Evolutionary conservation across 2,329 filamentous ascomycete genomes (phyloP).

Genomic region (Beauveria varroae): DNA sequence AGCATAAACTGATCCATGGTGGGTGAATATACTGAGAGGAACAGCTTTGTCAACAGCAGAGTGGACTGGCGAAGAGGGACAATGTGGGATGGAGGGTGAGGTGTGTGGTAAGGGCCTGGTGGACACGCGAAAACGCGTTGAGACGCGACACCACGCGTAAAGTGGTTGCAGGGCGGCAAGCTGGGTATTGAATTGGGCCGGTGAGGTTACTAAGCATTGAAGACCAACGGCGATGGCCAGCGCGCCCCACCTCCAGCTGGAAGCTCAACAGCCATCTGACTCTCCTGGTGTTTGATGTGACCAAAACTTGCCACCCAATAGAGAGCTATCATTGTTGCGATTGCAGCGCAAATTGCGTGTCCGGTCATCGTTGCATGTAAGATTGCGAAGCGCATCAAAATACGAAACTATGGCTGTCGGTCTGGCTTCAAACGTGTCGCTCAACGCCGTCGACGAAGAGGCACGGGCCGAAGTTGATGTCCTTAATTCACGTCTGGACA

Average conservation of each 20-base stretch:
- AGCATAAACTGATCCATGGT: slow-evolving; percentile 68
- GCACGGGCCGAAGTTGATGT: slow-evolving; percentile 63
- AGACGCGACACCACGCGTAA: slow-evolving; percentile 17
- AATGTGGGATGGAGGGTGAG: slow-evolving; percentile 8
- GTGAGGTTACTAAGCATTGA: slow-evolving; percentile 4
- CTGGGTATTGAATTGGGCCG: background rate
- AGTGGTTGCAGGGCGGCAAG: slow-evolving; percentile 14
- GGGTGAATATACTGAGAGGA: slow-evolving; percentile 11
- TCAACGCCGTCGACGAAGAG: slow-evolving; percentile 54
- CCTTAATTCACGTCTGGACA: slow-evolving; percentile 69
- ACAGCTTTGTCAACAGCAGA: slow-evolving; percentile 8
- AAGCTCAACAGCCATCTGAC: background rate
- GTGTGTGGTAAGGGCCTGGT: slow-evolving; percentile 1
- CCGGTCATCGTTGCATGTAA: background rate
- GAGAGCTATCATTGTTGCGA: background rate
- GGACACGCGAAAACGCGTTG: slow-evolving; percentile 9
- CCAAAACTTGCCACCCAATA: background rate
- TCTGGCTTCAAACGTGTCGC: slow-evolving; percentile 32
- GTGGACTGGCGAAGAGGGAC: background rate
- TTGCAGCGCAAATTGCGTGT: background rate
- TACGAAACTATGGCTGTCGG: slow-evolving; percentile 43
- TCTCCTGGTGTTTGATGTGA: background rate
- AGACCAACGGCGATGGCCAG: background rate
- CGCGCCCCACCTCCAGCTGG: background rate
- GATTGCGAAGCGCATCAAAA: background rate